Conservation (phyloP, 345 rosid genomes). For the Ricinus communis region DNA sequence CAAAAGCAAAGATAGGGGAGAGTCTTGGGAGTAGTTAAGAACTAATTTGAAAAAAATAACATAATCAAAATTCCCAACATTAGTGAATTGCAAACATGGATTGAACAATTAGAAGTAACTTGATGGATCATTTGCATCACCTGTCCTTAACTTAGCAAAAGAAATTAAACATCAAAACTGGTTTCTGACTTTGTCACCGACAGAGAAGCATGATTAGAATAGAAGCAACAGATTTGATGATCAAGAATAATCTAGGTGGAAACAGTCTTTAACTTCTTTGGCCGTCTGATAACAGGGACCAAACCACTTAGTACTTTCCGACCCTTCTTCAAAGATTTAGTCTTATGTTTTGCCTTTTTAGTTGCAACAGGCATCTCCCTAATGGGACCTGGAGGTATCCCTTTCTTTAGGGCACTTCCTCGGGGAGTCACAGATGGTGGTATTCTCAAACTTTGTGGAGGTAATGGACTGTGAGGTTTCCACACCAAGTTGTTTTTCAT, state of each 20-base stretch:
- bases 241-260: conserved; percentile 21
- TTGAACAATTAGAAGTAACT: background rate
- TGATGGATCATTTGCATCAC: conserved; percentile 6
- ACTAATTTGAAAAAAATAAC: background rate
- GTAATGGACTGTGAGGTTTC: conserved; percentile 94
- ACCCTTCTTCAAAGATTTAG: conserved; percentile 46
- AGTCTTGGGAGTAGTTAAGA: background rate
- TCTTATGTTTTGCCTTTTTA: conserved; percentile 59
- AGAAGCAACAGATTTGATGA: background rate
- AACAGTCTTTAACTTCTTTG: conserved; percentile 51
- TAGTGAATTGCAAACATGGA: background rate
- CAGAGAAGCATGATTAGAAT: background rate
- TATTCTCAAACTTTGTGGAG: conserved; percentile 84
- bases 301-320: conserved; percentile 50
- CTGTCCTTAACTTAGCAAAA: background rate
- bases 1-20: background rate
- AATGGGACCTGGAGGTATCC: conserved; percentile 84
- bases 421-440: conserved; percentile 94
- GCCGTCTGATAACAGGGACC: conserved; percentile 43
- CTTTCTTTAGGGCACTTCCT: conserved; percentile 97
- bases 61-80: conserved; percentile 1
- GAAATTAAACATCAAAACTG: background rate
- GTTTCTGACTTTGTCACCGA: background rate
- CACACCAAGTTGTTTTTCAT: conserved; percentile 91
- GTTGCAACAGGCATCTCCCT: conserved; percentile 49